Conservation (phyloP, 129 eudicot genomes). For the Solidago caesia region DNA sequence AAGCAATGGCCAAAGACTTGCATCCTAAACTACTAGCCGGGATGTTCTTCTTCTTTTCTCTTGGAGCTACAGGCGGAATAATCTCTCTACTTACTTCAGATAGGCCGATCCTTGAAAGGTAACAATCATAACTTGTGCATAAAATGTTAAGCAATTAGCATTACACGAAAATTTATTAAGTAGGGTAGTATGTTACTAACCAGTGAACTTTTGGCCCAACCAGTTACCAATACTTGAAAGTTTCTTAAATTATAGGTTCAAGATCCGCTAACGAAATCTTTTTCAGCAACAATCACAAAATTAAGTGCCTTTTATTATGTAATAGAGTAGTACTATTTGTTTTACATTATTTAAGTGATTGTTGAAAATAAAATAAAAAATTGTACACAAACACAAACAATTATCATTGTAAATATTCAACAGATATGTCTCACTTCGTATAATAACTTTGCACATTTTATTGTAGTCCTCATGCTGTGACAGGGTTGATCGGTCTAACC, state of each 20-base stretch:
- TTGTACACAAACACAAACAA: background rate
- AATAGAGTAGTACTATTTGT: too few relatives aligned
- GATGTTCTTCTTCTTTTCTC: slow-evolving; percentile 94
- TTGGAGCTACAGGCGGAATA: slow-evolving; percentile 94
- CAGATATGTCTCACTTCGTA: background rate
- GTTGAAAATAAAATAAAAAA: too few relatives aligned
- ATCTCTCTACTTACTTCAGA: slow-evolving; percentile 87
- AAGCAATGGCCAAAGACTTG: slow-evolving; percentile 97
- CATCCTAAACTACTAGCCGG: slow-evolving; percentile 95
- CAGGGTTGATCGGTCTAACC: slow-evolving; percentile 80
- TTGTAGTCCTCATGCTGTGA: slow-evolving; percentile 95
- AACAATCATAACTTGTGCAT: background rate
- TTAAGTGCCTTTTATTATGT: background rate
- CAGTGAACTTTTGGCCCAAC: background rate
- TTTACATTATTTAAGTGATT: too few relatives aligned
- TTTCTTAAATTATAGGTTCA: background rate
- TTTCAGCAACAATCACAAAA: background rate
- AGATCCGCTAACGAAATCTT: background rate
- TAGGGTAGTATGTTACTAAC: background rate
- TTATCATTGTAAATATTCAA: background rate
- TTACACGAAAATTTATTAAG: background rate
- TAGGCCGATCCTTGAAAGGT: slow-evolving; percentile 92
- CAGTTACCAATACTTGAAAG: background rate
- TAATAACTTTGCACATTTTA: slow-evolving; percentile 6
- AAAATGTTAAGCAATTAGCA: background rate